Conservation (phyloP, 1,284 basidiomycete genomes). For the Tilletia caries region DNA sequence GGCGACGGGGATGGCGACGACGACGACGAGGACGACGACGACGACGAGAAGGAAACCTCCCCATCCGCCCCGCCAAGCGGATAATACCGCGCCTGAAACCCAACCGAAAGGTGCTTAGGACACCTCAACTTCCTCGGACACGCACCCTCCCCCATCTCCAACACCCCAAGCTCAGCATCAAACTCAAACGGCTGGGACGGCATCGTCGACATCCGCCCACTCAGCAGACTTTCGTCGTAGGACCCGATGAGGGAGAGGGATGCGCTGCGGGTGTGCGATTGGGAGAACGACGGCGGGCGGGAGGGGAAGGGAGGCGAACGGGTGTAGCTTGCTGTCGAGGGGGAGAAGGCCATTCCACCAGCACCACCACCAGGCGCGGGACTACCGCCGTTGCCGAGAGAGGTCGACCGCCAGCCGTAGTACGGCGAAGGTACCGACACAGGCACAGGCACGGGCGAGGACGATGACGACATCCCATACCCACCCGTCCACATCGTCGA, state of each 20-base stretch:
- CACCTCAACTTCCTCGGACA: constrained; percentile 31
- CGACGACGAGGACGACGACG: too few species aligned
- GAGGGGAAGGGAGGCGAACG: not conserved
- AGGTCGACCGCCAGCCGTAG: not conserved
- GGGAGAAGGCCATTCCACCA: not conserved
- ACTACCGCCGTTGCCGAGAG: not conserved
- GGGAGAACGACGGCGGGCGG: not conserved
- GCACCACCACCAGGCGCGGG: not conserved
- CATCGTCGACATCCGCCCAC: constrained; percentile 51
- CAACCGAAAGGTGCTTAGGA: constrained; percentile 50
- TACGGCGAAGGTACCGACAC: not conserved
- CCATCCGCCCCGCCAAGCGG: constrained; percentile 21
- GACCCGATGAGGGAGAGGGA: constrained; percentile 49
- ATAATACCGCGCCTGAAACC: constrained; percentile 54
- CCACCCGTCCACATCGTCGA: not conserved
- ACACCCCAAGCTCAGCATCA: constrained; percentile 52
- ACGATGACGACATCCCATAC: not conserved
- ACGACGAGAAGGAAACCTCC: too few species aligned
- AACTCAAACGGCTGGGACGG: constrained; percentile 51
- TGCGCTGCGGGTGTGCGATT: not conserved
- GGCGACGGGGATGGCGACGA: too few species aligned
- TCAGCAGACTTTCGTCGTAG: constrained; percentile 54
- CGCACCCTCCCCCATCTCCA: constrained; percentile 37
- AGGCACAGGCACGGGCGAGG: not conserved
- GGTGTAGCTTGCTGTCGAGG: not conserved